Base-by-base conservation (phyloP, 371 early-diverging fungal species). In the Mucor mucedo region DNA sequence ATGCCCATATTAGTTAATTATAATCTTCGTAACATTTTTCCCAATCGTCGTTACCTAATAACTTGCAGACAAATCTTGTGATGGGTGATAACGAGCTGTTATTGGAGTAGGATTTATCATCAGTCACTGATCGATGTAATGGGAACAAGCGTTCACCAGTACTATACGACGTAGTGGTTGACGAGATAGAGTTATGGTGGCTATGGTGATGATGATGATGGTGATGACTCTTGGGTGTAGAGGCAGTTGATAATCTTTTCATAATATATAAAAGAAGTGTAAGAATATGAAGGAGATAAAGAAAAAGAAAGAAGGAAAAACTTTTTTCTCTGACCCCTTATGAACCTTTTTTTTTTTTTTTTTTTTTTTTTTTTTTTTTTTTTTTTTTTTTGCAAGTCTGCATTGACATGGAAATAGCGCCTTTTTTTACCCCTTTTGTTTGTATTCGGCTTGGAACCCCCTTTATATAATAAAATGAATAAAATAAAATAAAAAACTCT, bases 81-180 rank as follows among this genome's bases (percentile, higher is more conserved):
- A 70, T 66, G 7, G 70, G 66, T n/a, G 66, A 70, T 2, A 13
- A 5, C 14, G 57, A 50, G n/a, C 57, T 50, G n/a, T 44, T 57
- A 5, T 58, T 33, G 27, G 56, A 41, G 58, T 65, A 49, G 27
- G 55, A 28, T 55, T 62, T 56, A 40, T 71, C 67, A 21, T 66
- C 60, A 47, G 67, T 66, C 11, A 66, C 50, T n/a, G 71, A 71
- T 11, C 71, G 62, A 52, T 71, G 59, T 33, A 71, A 53, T 32
- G 71, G 71, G 32, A 66, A n/a, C 30, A 58, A 21, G 27, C 39
- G 58, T 4, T 52, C 14, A 45, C 14, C 56, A 29, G 3, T 66
- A 50, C 44, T 42, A 14, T n/a, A 14, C 28, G 40, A 28, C 39
- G 41, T 14, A 21, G 30, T 61, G 32, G 45, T 27, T 32, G 47